Conservation (phyloP, 2,329 filamentous ascomycete genomes). For the Penicillium crustosum region DNA sequence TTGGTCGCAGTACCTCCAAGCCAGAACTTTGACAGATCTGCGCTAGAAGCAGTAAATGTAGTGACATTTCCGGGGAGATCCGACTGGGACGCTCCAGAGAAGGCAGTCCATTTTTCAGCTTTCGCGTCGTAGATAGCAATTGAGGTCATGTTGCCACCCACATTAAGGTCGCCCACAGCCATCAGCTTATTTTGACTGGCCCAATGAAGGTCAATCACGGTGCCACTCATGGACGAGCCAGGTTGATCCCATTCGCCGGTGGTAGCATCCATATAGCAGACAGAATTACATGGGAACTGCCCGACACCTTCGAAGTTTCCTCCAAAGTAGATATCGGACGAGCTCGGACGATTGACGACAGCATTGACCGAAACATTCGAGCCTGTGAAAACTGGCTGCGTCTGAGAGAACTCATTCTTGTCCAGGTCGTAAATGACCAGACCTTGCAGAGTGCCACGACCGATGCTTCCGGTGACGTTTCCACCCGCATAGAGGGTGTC, state of each 20-base stretch:
- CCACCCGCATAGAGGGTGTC: constrained; percentile 81
- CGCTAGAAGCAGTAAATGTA: constrained; percentile 71
- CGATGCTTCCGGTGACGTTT: constrained; percentile 67
- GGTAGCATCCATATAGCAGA: constrained; percentile 75
- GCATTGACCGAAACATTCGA: constrained; percentile 70
- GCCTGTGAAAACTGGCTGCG: constrained; percentile 74
- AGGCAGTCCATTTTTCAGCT: constrained; percentile 61
- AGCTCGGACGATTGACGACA: constrained; percentile 70
- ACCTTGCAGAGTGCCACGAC: constrained; percentile 64
- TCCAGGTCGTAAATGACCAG: constrained; percentile 77
- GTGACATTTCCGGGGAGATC: constrained; percentile 76
- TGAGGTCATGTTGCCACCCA: constrained; percentile 64
- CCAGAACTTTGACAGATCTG: constrained; percentile 75
- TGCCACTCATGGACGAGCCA: constrained; percentile 69
- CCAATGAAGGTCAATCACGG: constrained; percentile 74
- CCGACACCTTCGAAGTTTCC: constrained; percentile 83
- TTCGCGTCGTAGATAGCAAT: constrained; percentile 73
- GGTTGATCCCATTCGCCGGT: constrained; percentile 76
- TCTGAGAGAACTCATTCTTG: constrained; percentile 58
- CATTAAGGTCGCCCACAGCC: constrained; percentile 72
- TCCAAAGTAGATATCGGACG: constrained; percentile 77
- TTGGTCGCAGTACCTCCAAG: constrained; percentile 69
- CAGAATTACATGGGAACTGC: constrained; percentile 73
- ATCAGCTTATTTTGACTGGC: constrained; percentile 68
- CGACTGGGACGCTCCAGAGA: constrained; percentile 52